Percentiles rank a stretch among this genome's conserved stretches.
These are phyloP conservation scores for Kwoniella botswanensis DNA, from an alignment of 768 basidiomycete species.

Conservation along the genomic window DNA sequence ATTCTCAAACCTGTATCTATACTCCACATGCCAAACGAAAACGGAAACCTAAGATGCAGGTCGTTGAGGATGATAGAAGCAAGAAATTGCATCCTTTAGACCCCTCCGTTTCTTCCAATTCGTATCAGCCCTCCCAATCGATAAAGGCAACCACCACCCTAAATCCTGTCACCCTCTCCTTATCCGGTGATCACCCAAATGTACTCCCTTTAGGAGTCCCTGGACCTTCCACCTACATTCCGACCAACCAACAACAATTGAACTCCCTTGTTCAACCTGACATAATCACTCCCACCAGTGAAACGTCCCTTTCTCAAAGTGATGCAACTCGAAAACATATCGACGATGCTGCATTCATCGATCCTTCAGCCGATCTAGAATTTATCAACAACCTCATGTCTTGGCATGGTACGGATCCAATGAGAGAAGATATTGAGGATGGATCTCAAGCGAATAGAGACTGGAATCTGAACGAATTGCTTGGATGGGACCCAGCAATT, in stretches of 20 bases:
- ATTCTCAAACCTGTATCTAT: conserved; percentile 10
- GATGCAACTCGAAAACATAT: not conserved
- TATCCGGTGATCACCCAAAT: too few relatives aligned
- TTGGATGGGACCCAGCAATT: conserved; percentile 6
- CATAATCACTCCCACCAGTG: not conserved
- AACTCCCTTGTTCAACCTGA: not conserved
- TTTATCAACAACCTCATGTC: not conserved
- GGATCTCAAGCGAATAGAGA: not conserved
- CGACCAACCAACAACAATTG: not conserved
- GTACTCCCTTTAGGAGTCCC: not conserved
- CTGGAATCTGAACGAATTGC: not conserved
- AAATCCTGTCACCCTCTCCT: too few relatives aligned
- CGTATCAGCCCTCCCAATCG: too few relatives aligned
- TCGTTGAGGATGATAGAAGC: too few relatives aligned
- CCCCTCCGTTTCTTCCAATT: too few relatives aligned
- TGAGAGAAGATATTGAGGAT: not conserved
- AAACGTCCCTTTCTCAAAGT: not conserved
- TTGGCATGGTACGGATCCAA: not conserved
- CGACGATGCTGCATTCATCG: too few relatives aligned
- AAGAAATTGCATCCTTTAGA: too few relatives aligned
- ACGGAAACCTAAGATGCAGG: not conserved
- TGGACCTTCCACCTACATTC: conserved; percentile 7
- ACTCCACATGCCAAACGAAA: conserved; percentile 13
- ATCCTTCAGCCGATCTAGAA: not conserved
- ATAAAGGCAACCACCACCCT: too few relatives aligned